phyloP scores from a whole-genome alignment of 2,329 filamentous ascomycete species.

The Stemphylium vesicarium region DNA sequence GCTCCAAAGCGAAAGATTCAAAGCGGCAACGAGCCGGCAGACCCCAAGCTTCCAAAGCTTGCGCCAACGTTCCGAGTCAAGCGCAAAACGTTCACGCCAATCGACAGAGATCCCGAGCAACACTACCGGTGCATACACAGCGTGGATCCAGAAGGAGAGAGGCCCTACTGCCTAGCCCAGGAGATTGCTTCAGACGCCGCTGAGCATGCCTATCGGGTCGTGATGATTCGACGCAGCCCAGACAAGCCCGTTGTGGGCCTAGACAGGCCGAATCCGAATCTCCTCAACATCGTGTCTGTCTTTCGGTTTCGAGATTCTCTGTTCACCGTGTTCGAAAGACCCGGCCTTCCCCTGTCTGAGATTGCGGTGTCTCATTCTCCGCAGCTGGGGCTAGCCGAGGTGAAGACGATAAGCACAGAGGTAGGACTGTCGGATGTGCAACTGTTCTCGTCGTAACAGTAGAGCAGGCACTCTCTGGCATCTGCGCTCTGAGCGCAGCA shows the following conservation, averaged over 20 bases:
- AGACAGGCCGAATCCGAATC: constrained; percentile 9
- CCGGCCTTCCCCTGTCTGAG: constrained; percentile 12
- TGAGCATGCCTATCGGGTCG: constrained; percentile 5
- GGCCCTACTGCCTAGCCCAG: constrained; percentile 13
- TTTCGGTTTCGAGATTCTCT: constrained; percentile 14
- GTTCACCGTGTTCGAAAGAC: constrained; percentile 14
- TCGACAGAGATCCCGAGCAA: constrained; percentile 3
- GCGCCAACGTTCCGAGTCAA: neutral
- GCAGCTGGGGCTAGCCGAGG: constrained; percentile 9
- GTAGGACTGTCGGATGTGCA: neutral
- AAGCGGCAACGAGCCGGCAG: neutral
- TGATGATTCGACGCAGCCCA: constrained; percentile 14
- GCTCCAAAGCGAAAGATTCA: constrained; percentile 5
- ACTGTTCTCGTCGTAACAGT: neutral
- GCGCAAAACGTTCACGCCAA: constrained; percentile 8
- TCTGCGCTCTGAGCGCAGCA: constrained; percentile 6
- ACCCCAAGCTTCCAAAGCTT: neutral
- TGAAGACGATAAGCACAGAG: constrained; percentile 17
- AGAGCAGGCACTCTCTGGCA: constrained; percentile 7
- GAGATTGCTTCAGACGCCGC: neutral
- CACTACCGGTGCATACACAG: constrained; percentile 16
- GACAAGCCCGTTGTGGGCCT: constrained; percentile 10
- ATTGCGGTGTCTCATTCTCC: constrained; percentile 12
- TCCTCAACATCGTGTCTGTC: constrained; percentile 20
- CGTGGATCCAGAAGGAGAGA: constrained; percentile 14